Conservation (phyloP, 1,284 basidiomycete species). For the Cryptococcus amylolentus region DNA sequence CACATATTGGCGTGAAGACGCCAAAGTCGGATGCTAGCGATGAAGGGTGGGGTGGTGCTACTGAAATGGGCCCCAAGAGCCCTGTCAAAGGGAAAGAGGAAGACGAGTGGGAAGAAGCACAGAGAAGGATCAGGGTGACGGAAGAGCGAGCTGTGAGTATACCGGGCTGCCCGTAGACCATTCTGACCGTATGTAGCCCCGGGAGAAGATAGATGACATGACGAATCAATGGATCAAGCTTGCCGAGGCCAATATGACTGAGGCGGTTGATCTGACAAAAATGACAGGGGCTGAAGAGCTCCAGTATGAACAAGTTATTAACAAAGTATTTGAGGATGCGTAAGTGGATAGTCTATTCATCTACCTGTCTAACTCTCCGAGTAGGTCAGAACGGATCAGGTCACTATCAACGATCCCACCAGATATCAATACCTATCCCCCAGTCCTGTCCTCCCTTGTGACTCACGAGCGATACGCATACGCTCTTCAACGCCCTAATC, state of each 20-base stretch:
- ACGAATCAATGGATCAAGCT: conserved; percentile 41
- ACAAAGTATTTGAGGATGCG: conserved; percentile 20
- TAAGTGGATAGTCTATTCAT: conserved; percentile 16
- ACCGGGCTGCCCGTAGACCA: background rate
- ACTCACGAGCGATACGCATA: conserved; percentile 39
- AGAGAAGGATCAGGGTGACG: conserved; percentile 28
- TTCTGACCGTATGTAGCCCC: conserved; percentile 25
- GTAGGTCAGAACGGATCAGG: conserved; percentile 27
- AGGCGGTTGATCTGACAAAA: conserved; percentile 22
- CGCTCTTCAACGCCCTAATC: conserved; percentile 39
- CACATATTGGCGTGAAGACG: background rate
- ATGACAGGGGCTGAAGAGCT: conserved; percentile 20
- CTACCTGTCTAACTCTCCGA: conserved; percentile 4
- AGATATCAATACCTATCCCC: conserved; percentile 39
- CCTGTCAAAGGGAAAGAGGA: conserved; percentile 15
- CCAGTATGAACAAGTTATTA: conserved; percentile 21
- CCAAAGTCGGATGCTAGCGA: conserved; percentile 4
- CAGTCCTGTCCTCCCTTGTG: conserved; percentile 32
- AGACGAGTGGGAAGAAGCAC: conserved; percentile 42
- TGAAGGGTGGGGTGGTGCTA: conserved; percentile 26
- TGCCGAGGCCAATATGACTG: conserved; percentile 20
- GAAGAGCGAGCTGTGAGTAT: conserved; percentile 36
- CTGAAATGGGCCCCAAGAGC: background rate
- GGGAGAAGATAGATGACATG: conserved; percentile 33
- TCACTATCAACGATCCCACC: conserved; percentile 30